Evolutionary conservation across 805 yeast genomes (phyloP).

Genomic region (Wickerhamiella nectarea): DNA sequence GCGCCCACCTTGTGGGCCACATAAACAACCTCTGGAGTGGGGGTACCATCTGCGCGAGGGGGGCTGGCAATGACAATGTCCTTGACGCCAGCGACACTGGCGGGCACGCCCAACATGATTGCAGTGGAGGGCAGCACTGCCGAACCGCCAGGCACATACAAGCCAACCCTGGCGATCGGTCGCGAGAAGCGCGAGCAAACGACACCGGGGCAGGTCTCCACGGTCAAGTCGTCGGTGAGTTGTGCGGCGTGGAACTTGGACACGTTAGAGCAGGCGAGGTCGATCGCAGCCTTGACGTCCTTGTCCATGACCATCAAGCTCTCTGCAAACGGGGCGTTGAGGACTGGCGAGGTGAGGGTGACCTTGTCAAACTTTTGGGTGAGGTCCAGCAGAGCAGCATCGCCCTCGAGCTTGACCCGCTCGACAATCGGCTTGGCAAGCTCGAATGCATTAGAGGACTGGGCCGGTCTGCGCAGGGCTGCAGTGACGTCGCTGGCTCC

Average conservation of each 20-base stretch:
- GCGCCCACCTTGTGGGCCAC: constrained; percentile 97
- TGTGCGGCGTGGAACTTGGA: constrained; percentile 91
- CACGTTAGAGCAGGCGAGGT: constrained; percentile 77
- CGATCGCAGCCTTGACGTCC: constrained; percentile 72
- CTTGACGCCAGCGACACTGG: constrained; percentile 91
- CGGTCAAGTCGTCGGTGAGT: constrained; percentile 50
- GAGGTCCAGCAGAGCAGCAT: constrained; percentile 71
- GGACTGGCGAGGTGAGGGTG: constrained; percentile 50
- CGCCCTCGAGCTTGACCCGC: constrained; percentile 65
- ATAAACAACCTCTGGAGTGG: constrained; percentile 94
- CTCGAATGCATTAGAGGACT: constrained; percentile 84
- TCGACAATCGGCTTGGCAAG: constrained; percentile 83
- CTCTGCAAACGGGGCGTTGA: constrained; percentile 76
- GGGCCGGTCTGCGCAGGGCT: constrained; percentile 87
- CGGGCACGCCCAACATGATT: constrained; percentile 96
- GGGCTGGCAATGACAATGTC: constrained; percentile 91
- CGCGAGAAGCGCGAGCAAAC: constrained; percentile 87
- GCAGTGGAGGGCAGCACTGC: constrained; percentile 97
- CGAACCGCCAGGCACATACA: constrained; percentile 97
- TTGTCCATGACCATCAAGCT: constrained; percentile 59
- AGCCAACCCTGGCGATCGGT: constrained; percentile 87
- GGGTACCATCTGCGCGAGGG: constrained; percentile 81
- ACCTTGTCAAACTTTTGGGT: constrained; percentile 90
- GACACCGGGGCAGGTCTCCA: constrained; percentile 92
- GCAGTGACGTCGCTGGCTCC: constrained; percentile 33